These are phyloP conservation scores for Scenedesmus sp. DNA, from an alignment of 163 green algal genomes.

Conservation along the genomic window DNA sequence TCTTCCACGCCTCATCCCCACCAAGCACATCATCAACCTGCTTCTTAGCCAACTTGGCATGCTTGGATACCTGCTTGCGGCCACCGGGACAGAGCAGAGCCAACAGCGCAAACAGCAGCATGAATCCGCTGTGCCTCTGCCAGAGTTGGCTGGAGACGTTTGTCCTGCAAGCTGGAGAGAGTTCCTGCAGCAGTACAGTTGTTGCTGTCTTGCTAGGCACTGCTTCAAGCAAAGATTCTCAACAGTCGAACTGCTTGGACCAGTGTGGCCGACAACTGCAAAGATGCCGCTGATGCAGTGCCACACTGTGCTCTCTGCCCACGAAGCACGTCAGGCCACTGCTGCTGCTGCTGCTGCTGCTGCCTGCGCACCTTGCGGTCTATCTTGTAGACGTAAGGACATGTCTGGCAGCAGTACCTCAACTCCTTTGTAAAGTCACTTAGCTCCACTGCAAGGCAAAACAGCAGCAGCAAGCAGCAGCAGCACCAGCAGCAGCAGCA, in stretches of 20 bases:
- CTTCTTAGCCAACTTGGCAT: conserved; percentile 82
- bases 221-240: neutral
- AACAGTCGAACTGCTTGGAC: too few relatives aligned
- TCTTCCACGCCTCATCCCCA: conserved; percentile 90
- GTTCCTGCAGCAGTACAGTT: too few relatives aligned
- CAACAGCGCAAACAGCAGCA: neutral
- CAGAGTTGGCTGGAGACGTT: neutral
- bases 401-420: conserved; percentile 88
- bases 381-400: conserved; percentile 93
- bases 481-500: neutral
- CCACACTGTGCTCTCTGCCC: neutral
- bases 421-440: conserved; percentile 74
- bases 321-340: neutral
- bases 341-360: neutral
- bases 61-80: conserved; percentile 78
- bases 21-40: conserved; percentile 95
- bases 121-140: neutral
- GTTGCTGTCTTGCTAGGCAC: too few relatives aligned
- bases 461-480: neutral
- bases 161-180: too few relatives aligned
- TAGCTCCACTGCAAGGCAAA: conserved; percentile 67
- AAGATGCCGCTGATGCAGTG: neutral
- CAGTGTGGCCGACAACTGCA: neutral
- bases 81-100: neutral
- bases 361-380: conserved; percentile 72